Evolutionary conservation across 495 filamentous ascomycete genomes (phyloP).

Genomic region (Neurospora tetraspora): DNA sequence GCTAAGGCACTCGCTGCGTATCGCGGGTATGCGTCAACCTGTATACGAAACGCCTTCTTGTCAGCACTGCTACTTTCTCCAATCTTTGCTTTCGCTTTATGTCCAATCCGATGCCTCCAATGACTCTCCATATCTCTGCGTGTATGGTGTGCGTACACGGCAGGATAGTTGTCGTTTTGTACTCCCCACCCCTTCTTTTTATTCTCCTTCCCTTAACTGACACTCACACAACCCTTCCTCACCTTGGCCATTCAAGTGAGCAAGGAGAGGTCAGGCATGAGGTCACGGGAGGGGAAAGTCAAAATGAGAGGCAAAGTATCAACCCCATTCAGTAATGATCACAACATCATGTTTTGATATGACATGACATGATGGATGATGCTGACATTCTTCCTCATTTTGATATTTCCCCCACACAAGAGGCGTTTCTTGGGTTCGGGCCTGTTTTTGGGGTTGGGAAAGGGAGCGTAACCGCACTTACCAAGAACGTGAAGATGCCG

Average conservation of each 20-base stretch:
- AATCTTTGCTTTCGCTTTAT: constrained; percentile 5
- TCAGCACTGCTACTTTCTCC: constrained; percentile 10
- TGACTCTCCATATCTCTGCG: neutral
- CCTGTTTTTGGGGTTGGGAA: neutral
- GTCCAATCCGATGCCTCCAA: constrained; percentile 10
- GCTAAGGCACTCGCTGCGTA: constrained; percentile 85
- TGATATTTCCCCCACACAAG: neutral
- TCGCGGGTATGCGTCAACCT: constrained; percentile 81
- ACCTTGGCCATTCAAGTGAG: neutral
- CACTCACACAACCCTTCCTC: neutral
- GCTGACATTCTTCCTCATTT: neutral
- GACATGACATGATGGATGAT: neutral
- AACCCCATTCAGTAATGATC: neutral
- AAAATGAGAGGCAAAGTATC: neutral
- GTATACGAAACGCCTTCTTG: constrained; percentile 9
- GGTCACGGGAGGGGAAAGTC: neutral
- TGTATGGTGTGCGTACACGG: neutral
- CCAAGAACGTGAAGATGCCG: constrained; percentile 85
- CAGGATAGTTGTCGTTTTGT: neutral
- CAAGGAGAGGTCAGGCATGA: neutral
- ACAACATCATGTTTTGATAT: neutral
- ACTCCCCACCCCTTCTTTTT: neutral
- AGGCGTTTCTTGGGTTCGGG: neutral
- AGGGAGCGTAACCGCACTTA: constrained; percentile 17
- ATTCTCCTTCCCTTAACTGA: neutral